Evolutionary conservation across 2,329 filamentous ascomycete species (phyloP).

Genomic region (Lachnellula occidentalis): DNA sequence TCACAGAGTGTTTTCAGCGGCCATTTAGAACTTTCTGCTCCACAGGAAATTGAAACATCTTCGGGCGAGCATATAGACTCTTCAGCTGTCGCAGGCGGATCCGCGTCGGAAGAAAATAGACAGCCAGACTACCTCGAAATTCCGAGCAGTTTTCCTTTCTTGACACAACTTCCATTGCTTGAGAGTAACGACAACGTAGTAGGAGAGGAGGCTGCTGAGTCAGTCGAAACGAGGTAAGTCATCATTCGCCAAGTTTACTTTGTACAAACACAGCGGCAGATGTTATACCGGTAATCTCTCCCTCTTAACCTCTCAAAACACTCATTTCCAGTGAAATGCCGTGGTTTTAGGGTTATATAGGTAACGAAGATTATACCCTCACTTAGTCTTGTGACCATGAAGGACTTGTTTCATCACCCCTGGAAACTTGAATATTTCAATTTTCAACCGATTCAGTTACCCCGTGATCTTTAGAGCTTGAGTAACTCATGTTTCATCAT

Average conservation of each 20-base stretch:
- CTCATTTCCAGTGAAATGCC: too few species aligned
- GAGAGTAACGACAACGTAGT: neutral
- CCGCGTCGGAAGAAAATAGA: neutral
- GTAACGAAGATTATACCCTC: too few species aligned
- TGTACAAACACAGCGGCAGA: neutral
- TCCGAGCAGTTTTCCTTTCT: conserved; percentile 3
- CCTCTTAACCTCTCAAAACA: too few species aligned
- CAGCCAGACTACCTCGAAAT: neutral
- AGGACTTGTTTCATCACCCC: too few species aligned
- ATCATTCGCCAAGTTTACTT: neutral
- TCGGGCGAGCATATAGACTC: neutral
- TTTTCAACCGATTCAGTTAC: too few species aligned
- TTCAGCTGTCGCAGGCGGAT: neutral
- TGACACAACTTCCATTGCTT: conserved; percentile 3
- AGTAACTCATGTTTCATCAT: neutral
- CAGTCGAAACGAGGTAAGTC: neutral
- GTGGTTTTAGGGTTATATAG: too few species aligned
- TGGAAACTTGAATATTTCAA: too few species aligned
- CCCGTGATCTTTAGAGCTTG: neutral
- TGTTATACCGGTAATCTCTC: too few species aligned
- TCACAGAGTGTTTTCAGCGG: neutral
- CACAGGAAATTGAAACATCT: neutral
- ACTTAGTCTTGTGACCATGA: too few species aligned
- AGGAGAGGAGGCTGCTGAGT: neutral
- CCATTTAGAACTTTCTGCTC: neutral